These are phyloP conservation scores for Verticillium isaacii DNA, from an alignment of 2,329 filamentous ascomycete genomes.

Conservation along the genomic window DNA sequence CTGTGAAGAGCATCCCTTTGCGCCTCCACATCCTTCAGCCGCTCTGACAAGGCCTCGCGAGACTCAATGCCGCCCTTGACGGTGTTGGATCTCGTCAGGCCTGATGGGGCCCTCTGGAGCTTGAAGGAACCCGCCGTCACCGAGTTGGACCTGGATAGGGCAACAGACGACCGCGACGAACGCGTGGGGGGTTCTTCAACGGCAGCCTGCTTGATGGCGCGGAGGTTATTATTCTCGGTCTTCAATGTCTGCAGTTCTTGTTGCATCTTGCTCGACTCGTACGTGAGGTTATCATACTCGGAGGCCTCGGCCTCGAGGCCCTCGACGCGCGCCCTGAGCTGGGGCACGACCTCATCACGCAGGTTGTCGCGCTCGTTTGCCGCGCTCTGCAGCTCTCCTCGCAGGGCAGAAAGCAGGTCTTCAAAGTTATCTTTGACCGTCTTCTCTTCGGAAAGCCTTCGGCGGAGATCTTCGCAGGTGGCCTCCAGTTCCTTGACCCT, in stretches of 20 bases:
- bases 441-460: slow-evolving; percentile 78
- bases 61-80: slow-evolving; percentile 48
- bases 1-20: slow-evolving; percentile 90
- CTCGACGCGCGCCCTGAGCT: slow-evolving; percentile 70
- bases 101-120: slow-evolving; percentile 27
- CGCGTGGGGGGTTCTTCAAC: slow-evolving; percentile 7
- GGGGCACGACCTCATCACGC: slow-evolving; percentile 80
- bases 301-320: slow-evolving; percentile 71
- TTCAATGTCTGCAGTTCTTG: slow-evolving; percentile 75
- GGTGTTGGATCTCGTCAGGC: slow-evolving; percentile 56
- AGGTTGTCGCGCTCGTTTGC: slow-evolving; percentile 89
- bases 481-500: slow-evolving; percentile 74
- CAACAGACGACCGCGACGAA: slow-evolving; percentile 28
- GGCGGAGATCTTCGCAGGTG: slow-evolving; percentile 75
- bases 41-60: slow-evolving; percentile 67
- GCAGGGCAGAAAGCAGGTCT: slow-evolving; percentile 79
- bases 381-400: slow-evolving; percentile 74
- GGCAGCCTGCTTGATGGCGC: slow-evolving; percentile 29
- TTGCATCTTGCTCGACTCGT: slow-evolving; percentile 79
- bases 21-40: slow-evolving; percentile 86
- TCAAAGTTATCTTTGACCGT: slow-evolving; percentile 90
- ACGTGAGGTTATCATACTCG: slow-evolving; percentile 67
- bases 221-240: slow-evolving; percentile 58
- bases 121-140: slow-evolving; percentile 50
- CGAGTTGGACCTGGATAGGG: slow-evolving; percentile 62